Conservation (phyloP, 2,329 filamentous ascomycete genomes). For the Penicillium sp. region DNA sequence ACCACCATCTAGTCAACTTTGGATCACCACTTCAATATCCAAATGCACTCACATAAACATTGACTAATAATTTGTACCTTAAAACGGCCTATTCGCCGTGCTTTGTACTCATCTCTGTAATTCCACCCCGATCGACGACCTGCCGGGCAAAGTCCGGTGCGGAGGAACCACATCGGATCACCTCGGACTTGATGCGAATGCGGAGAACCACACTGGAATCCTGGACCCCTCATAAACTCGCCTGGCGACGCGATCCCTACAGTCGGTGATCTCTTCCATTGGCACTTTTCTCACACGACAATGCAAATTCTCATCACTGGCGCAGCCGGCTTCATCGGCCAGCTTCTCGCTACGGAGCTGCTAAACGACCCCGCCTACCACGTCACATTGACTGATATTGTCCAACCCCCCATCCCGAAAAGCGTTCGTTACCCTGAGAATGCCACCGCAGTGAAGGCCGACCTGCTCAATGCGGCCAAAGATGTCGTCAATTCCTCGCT, state of each 20-base stretch:
- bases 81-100: neutral
- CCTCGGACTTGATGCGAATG: conserved; percentile 42
- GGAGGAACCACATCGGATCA: conserved; percentile 20
- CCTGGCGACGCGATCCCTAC: neutral
- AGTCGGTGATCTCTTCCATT: neutral
- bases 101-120: conserved; percentile 10
- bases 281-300: conserved; percentile 4
- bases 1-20: neutral
- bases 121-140: conserved; percentile 11
- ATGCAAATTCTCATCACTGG: conserved; percentile 64
- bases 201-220: conserved; percentile 24
- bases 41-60: neutral
- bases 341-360: conserved; percentile 59
- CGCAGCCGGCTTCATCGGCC: conserved; percentile 65
- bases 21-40: neutral
- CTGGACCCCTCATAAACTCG: conserved; percentile 13
- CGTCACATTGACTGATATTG: conserved; percentile 60
- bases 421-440: conserved; percentile 53
- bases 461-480: conserved; percentile 52
- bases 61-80: neutral
- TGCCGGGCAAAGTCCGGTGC: conserved; percentile 35
- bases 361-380: conserved; percentile 51
- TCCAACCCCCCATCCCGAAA: conserved; percentile 53
- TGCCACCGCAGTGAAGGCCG: conserved; percentile 53
- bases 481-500: conserved; percentile 46